Percentiles rank a stretch among this genome's conserved stretches.
Conservation (phyloP, 1,284 basidiomycete genomes). For the Austroboletus novae-zelandiae region DNA sequence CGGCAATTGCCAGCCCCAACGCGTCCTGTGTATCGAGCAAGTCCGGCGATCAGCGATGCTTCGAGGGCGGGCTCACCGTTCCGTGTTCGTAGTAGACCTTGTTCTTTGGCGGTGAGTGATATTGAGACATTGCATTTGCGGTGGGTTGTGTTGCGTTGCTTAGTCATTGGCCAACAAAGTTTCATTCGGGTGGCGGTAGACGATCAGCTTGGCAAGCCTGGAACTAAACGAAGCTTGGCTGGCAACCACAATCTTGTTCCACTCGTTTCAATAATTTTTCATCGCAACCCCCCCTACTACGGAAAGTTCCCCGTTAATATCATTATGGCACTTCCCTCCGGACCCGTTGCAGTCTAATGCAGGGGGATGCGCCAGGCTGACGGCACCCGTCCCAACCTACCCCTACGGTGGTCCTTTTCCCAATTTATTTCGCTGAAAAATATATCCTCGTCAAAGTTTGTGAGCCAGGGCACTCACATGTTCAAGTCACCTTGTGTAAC, state of each 20-base stretch:
- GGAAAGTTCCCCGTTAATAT: conserved; percentile 33
- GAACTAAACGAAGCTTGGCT: conserved; percentile 20
- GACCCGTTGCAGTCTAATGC: conserved; percentile 36
- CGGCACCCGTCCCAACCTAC: conserved; percentile 14
- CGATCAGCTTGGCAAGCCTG: conserved; percentile 19
- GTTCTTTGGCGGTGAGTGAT: conserved; percentile 23
- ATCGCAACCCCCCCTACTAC: conserved; percentile 3
- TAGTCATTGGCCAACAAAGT: conserved; percentile 10
- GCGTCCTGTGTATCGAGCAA: conserved; percentile 37
- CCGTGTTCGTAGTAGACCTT: conserved; percentile 34
- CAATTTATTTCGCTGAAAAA: conserved; percentile 21
- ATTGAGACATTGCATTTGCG: conserved; percentile 25
- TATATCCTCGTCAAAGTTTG: conserved; percentile 16
- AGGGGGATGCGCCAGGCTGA: conserved; percentile 24
- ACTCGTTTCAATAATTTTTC: conserved; percentile 15
- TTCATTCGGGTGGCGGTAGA: conserved; percentile 11
- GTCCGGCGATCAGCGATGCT: conserved; percentile 22
- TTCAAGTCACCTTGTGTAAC: conserved; percentile 25
- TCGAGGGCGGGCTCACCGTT: conserved; percentile 25
- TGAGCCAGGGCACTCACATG: conserved; percentile 27
- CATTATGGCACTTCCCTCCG: conserved; percentile 31
- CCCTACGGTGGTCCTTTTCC: conserved; percentile 18
- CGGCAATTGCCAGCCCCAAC: conserved; percentile 40
- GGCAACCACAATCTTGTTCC: conserved; percentile 8
- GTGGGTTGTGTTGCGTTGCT: conserved; percentile 24